Evolutionary conservation across 208 protist genomes (phyloP).

Genomic region (Wallacemonas sp.): DNA sequence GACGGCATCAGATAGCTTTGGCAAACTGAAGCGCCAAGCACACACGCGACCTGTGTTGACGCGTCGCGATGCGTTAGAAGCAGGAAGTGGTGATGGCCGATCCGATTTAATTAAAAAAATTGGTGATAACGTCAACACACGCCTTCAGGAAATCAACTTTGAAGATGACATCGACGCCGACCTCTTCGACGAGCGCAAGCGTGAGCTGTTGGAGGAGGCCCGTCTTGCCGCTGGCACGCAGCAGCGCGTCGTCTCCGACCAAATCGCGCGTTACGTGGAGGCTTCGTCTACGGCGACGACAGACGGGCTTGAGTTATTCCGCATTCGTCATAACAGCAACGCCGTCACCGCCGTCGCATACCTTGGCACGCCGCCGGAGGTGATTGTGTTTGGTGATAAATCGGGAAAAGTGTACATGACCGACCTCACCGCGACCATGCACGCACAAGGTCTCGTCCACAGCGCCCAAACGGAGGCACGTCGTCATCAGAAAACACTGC

Average conservation of each 20-base stretch:
- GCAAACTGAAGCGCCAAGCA: not conserved
- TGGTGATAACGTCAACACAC: conserved; percentile 86
- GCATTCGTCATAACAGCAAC: conserved; percentile 86
- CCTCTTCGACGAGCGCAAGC: conserved; percentile 70
- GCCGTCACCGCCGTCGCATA: conserved; percentile 76
- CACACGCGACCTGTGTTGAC: conserved; percentile 10
- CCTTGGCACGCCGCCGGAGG: conserved; percentile 42
- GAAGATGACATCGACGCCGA: conserved; percentile 82
- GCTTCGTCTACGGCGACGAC: not conserved
- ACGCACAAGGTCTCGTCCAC: conserved; percentile 7
- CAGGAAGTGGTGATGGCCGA: conserved; percentile 17
- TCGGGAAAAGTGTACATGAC: conserved; percentile 76
- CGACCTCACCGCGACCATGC: conserved; percentile 25
- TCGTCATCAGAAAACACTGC: conserved; percentile 41
- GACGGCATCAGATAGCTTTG: not conserved
- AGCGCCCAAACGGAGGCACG: conserved; percentile 15
- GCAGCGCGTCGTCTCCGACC: conserved; percentile 57
- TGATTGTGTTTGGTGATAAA: conserved; percentile 86
- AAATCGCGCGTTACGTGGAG: conserved; percentile 43
- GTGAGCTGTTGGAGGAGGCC: conserved; percentile 77
- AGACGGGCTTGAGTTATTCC: conserved; percentile 31
- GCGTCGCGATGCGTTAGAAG: conserved; percentile 26
- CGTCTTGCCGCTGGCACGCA: conserved; percentile 69
- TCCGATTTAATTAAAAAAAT: conserved; percentile 56
- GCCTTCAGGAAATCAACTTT: conserved; percentile 64